Evolutionary conservation across 805 yeast species (phyloP).

Genomic region (Ogataea siamensis): DNA sequence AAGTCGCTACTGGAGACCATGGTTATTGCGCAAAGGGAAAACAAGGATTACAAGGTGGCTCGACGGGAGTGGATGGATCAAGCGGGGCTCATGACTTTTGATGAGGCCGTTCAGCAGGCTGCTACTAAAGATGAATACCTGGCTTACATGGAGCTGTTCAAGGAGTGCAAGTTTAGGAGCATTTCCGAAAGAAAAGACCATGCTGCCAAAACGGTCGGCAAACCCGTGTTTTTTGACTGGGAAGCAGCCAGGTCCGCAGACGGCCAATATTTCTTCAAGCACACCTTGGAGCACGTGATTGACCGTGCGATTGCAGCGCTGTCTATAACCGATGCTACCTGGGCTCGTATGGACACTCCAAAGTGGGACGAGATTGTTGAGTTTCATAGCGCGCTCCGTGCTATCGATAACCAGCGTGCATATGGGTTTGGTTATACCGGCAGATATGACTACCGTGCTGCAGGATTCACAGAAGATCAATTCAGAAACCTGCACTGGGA

Average conservation of each 20-base stretch:
- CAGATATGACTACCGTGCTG: constrained; percentile 57
- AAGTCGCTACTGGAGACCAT: constrained; percentile 47
- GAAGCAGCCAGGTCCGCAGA: constrained; percentile 60
- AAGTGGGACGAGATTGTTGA: constrained; percentile 48
- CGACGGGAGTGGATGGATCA: constrained; percentile 46
- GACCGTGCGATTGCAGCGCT: constrained; percentile 53
- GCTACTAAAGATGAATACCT: constrained; percentile 25
- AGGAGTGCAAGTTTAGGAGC: constrained; percentile 19
- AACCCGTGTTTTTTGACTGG: constrained; percentile 50
- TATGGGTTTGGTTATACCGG: constrained; percentile 62
- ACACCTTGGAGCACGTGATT: constrained; percentile 54
- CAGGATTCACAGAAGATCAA: constrained; percentile 49
- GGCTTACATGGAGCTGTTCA: constrained; percentile 14
- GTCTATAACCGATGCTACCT: constrained; percentile 57
- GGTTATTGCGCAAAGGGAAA: constrained; percentile 39
- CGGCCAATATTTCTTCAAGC: constrained; percentile 51
- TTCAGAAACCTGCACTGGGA: constrained; percentile 52
- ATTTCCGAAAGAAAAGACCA: constrained; percentile 23
- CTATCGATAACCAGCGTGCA: constrained; percentile 47
- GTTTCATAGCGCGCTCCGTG: constrained; percentile 48
- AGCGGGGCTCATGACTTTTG: constrained; percentile 45
- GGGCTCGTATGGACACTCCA: constrained; percentile 68
- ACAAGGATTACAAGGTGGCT: constrained; percentile 36
- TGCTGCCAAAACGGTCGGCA: constrained; percentile 28
- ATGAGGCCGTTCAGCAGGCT: constrained; percentile 46